phyloP scores from a whole-genome alignment of 208 protist species.

The Crithidia sp. region DNA sequence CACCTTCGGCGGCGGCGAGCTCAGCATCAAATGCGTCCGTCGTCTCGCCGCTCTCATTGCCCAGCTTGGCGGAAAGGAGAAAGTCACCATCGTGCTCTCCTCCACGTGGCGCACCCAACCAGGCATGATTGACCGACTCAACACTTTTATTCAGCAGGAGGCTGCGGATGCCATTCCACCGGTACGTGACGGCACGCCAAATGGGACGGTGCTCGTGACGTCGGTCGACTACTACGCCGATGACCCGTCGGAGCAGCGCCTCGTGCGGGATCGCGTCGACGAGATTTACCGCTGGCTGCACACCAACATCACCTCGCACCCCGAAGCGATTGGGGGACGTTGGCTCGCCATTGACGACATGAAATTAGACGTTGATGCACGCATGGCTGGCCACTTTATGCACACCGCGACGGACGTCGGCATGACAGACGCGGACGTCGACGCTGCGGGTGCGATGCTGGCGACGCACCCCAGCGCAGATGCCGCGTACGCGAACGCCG shows the following conservation, averaged over 20 bases:
- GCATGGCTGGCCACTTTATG: conserved; percentile 82
- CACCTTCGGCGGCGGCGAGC: conserved; percentile 84
- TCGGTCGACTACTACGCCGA: conserved; percentile 83
- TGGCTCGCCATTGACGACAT: conserved; percentile 92
- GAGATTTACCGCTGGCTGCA: conserved; percentile 82
- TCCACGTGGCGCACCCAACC: conserved; percentile 86
- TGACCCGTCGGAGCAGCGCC: conserved; percentile 74
- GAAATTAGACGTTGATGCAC: conserved; percentile 82
- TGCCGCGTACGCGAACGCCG: conserved; percentile 35
- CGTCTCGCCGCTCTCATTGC: conserved; percentile 52
- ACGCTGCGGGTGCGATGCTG: conserved; percentile 40
- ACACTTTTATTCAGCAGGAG: conserved; percentile 56
- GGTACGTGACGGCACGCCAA: conserved; percentile 65
- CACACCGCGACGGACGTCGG: conserved; percentile 78
- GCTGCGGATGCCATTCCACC: conserved; percentile 45
- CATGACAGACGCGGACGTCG: conserved; percentile 64
- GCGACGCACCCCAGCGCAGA: conserved; percentile 35
- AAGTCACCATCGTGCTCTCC: conserved; percentile 83
- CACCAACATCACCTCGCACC: conserved; percentile 69
- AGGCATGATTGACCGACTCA: conserved; percentile 67
- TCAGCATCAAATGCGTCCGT: conserved; percentile 56
- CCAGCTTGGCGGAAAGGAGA: conserved; percentile 45
- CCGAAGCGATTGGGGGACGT: conserved; percentile 77
- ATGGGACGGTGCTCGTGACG: conserved; percentile 70
- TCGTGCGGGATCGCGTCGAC: conserved; percentile 86